Evolutionary conservation across 164 flowering plant species (phyloP).

Genomic region (Euptelea pleiosperma): DNA sequence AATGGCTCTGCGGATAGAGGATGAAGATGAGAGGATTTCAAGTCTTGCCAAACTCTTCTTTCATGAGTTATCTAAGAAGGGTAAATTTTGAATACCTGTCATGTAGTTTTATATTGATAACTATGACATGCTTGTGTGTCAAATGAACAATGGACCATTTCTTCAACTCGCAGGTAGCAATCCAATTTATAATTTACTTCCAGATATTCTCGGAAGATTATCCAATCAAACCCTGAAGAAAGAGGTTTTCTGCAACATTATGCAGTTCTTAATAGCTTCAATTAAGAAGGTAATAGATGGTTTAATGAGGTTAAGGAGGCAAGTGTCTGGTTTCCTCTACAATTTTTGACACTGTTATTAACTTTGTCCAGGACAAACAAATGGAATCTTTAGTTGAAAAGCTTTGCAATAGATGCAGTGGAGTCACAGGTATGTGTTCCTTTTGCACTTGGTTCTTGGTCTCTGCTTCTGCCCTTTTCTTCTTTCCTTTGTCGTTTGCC

Average conservation of each 20-base stretch:
- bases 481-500: not conserved
- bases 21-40: constrained; percentile 89
- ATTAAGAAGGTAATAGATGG: constrained; percentile 74
- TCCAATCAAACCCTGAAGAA: constrained; percentile 63
- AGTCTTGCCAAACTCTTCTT: constrained; percentile 90
- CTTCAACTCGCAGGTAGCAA: constrained; percentile 64
- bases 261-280: constrained; percentile 92
- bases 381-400: constrained; percentile 98
- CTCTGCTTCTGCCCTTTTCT: not conserved
- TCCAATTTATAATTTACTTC: constrained; percentile 94
- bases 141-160: not conserved
- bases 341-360: constrained; percentile 6
- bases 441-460: not conserved
- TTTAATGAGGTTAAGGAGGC: constrained; percentile 4
- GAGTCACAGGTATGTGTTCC: constrained; percentile 61
- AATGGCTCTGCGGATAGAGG: constrained; percentile 86
- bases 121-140: not conserved
- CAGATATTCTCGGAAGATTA: constrained; percentile 90
- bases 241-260: constrained; percentile 83
- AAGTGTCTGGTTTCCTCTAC: not conserved
- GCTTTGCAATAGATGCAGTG: constrained; percentile 87
- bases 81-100: constrained; percentile 27
- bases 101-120: not conserved
- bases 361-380: constrained; percentile 77
- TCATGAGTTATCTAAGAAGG: constrained; percentile 93